Percentiles rank a stretch among this genome's conserved stretches.
These are phyloP conservation scores for Fusarium buharicum DNA, from an alignment of 2,329 filamentous ascomycete genomes.

Conservation along the genomic window DNA sequence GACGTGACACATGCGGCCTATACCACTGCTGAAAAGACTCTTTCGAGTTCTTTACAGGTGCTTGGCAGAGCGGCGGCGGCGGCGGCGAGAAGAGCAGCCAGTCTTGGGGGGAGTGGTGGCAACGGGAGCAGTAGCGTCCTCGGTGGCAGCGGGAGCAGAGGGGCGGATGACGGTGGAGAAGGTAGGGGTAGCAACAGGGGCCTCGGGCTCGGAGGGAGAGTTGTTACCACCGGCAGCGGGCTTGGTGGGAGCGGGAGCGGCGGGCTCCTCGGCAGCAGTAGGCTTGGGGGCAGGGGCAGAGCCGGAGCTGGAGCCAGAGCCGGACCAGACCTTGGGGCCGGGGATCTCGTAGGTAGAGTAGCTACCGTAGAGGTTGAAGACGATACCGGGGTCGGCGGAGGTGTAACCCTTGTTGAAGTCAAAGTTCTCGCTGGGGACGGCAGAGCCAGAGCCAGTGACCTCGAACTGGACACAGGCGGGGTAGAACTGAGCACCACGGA, in stretches of 20 bases:
- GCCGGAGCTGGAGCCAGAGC: constrained; percentile 12
- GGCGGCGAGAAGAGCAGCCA: constrained; percentile 38
- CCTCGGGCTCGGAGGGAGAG: constrained; percentile 5
- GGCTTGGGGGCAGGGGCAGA: constrained; percentile 6
- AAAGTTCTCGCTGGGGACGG: constrained; percentile 54
- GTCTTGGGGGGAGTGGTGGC: constrained; percentile 32
- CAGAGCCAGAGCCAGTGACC: constrained; percentile 60
- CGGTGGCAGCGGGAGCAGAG: constrained; percentile 18
- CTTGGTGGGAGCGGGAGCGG: constrained; percentile 20
- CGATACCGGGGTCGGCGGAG: constrained; percentile 65
- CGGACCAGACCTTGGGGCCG: constrained; percentile 49
- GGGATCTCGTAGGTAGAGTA: constrained; percentile 49
- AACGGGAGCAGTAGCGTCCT: constrained; percentile 27
- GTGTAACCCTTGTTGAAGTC: constrained; percentile 66
- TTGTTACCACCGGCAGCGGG: constrained; percentile 23
- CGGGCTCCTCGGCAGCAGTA: not conserved
- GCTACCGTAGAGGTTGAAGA: constrained; percentile 66
- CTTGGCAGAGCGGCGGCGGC: constrained; percentile 39
- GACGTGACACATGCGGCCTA: constrained; percentile 6
- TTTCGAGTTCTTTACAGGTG: constrained; percentile 36
- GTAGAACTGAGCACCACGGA: constrained; percentile 58
- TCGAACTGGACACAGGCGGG: constrained; percentile 70
- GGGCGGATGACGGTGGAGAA: constrained; percentile 41
- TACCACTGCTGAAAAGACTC: constrained; percentile 4
- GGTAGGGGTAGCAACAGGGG: constrained; percentile 34